A percentile compares a stretch with the other conserved stretches of the same genome.
These are phyloP conservation scores for Lasiodiplodia gonubiensis DNA, from an alignment of 2,329 filamentous ascomycete species.

Conservation along the genomic window DNA sequence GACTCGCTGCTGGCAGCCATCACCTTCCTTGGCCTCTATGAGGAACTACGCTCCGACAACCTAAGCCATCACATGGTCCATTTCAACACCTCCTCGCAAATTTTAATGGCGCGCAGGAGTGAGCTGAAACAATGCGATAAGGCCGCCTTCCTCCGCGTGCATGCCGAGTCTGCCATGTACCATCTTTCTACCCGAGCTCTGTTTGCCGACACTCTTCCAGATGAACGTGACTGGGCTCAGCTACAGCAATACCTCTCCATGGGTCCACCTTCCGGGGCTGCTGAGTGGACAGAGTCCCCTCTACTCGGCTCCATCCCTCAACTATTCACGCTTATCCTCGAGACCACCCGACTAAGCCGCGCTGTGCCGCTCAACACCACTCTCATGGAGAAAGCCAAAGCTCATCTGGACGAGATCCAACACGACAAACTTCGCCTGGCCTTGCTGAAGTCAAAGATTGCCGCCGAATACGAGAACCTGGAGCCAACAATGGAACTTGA, in stretches of 20 bases:
- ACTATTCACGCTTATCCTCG: background rate
- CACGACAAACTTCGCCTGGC: background rate
- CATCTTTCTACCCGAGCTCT: slow-evolving; percentile 17
- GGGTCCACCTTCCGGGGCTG: background rate
- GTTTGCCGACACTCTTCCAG: background rate
- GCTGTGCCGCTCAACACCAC: background rate
- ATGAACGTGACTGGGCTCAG: slow-evolving; percentile 9
- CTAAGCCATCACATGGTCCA: slow-evolving; percentile 9
- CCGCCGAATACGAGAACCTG: background rate
- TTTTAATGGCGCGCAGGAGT: background rate
- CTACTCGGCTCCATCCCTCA: slow-evolving; percentile 14
- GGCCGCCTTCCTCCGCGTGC: background rate
- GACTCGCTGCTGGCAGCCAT: slow-evolving; percentile 8
- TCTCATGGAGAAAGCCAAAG: background rate
- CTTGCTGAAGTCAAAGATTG: background rate
- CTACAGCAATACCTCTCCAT: background rate
- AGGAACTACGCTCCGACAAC: slow-evolving; percentile 16
- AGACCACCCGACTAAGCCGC: slow-evolving; percentile 1
- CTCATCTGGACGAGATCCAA: background rate
- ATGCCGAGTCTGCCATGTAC: slow-evolving; percentile 25
- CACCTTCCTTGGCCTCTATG: slow-evolving; percentile 17
- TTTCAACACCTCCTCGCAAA: slow-evolving; percentile 11
- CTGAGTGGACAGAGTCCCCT: slow-evolving; percentile 14
- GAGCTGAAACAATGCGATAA: background rate
- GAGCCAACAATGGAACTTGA: slow-evolving; percentile 14